Percentiles rank a stretch among this genome's conserved stretches.
These are phyloP conservation scores for Sporothrix globosa DNA, from an alignment of 2,329 filamentous ascomycete species.

Conservation along the genomic window DNA sequence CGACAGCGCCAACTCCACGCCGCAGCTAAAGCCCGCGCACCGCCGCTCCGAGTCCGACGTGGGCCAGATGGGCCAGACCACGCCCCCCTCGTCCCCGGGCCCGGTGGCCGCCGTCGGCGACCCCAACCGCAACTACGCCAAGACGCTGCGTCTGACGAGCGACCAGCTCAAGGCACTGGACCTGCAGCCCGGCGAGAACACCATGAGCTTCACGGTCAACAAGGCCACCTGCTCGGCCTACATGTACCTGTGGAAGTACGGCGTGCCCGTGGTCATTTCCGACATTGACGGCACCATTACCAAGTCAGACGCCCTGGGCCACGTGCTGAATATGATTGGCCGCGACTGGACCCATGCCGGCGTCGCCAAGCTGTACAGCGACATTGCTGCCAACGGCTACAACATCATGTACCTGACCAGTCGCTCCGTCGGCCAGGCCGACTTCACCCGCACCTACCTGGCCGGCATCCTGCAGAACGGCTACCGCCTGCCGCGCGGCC, in stretches of 20 bases:
- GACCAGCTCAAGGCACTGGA: conserved; percentile 88
- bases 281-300: conserved; percentile 99
- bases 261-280: conserved; percentile 93
- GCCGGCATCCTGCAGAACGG: conserved; percentile 87
- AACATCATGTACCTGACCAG: conserved; percentile 98
- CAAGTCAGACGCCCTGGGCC: conserved; percentile 91
- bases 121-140: conserved; percentile 86
- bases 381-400: conserved; percentile 93
- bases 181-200: conserved; percentile 83
- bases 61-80: conserved; percentile 58
- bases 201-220: conserved; percentile 96
- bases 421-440: conserved; percentile 89
- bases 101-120: conserved; percentile 62
- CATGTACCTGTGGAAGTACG: conserved; percentile 92
- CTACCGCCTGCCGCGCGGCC: conserved; percentile 82
- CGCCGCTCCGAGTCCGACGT: conserved; percentile 69
- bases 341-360: conserved; percentile 97
- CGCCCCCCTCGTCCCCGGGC: conserved; percentile 71
- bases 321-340: conserved; percentile 94
- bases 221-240: conserved; percentile 86
- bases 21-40: conserved; percentile 49
- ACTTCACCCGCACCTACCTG: conserved; percentile 86
- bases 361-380: conserved; percentile 94
- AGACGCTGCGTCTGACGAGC: conserved; percentile 91
- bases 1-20: conserved; percentile 63